A percentile compares a stretch with the other conserved stretches of the same genome.
These are phyloP conservation scores for Aspergillus oerlinghausenensis DNA, from an alignment of 2,329 filamentous ascomycete species.

Conservation along the genomic window DNA sequence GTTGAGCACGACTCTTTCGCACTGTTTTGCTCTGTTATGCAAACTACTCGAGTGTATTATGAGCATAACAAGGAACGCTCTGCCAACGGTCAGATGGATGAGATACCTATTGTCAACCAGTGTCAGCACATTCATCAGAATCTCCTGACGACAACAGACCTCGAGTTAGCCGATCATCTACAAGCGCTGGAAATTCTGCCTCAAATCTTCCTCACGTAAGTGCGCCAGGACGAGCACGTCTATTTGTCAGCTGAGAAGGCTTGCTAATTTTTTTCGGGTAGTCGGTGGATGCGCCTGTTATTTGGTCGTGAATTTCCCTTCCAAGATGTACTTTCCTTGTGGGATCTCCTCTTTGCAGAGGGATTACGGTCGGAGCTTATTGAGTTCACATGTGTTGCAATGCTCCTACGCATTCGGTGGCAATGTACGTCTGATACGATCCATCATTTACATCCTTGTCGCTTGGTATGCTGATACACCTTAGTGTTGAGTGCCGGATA, in stretches of 20 bases:
- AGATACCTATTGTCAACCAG: conserved; percentile 73
- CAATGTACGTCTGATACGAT: conserved; percentile 57
- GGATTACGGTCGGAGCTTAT: conserved; percentile 76
- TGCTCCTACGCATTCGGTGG: conserved; percentile 90
- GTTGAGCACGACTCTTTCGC: conserved; percentile 89
- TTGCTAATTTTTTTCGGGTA: conserved; percentile 14
- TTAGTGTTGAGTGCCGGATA: conserved; percentile 82
- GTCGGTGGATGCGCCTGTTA: conserved; percentile 83
- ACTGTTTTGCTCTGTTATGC: conserved; percentile 83
- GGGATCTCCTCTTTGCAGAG: conserved; percentile 87
- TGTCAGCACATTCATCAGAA: conserved; percentile 84
- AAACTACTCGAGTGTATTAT: conserved; percentile 80
- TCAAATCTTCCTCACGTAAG: conserved; percentile 90
- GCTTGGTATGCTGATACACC: neutral
- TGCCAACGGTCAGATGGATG: conserved; percentile 43
- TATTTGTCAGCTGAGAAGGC: neutral
- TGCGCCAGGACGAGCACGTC: conserved; percentile 2
- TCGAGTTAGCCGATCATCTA: conserved; percentile 76
- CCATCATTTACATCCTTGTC: conserved; percentile 7
- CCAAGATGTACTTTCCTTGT: conserved; percentile 74
- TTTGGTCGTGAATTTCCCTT: conserved; percentile 94
- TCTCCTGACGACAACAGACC: conserved; percentile 71
- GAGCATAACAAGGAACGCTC: conserved; percentile 56
- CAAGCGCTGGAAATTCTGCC: conserved; percentile 83
- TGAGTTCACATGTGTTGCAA: conserved; percentile 87